phyloP scores from a whole-genome alignment of 1,284 basidiomycete genomes.

The Leccinum insolens region DNA sequence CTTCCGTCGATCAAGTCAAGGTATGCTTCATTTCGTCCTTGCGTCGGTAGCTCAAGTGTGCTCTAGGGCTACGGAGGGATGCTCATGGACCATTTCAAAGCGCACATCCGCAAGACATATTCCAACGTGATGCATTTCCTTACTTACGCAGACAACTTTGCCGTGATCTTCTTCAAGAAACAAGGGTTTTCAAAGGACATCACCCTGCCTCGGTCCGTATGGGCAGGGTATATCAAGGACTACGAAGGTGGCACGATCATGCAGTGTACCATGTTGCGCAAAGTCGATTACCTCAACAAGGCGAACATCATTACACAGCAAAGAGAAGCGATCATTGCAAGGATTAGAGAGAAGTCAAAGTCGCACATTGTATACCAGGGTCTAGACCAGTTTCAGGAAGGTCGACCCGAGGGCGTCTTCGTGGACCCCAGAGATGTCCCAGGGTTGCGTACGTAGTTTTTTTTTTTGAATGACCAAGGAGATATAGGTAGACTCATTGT shows the following conservation, averaged over 20 bases:
- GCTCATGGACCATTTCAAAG: slow-evolving; percentile 99
- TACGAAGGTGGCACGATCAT: slow-evolving; percentile 99
- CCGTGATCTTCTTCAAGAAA: slow-evolving; percentile 99
- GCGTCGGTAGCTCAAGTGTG: slow-evolving; percentile 1
- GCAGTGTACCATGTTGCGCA: slow-evolving; percentile 95
- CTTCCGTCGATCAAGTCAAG: slow-evolving; percentile 97
- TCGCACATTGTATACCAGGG: slow-evolving; percentile 90
- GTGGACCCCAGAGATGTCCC: slow-evolving; percentile 81
- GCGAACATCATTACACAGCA: slow-evolving; percentile 80
- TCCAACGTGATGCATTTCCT: slow-evolving; percentile 92
- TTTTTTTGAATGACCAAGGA: neutral
- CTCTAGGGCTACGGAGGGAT: slow-evolving; percentile 94
- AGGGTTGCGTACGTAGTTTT: slow-evolving; percentile 67
- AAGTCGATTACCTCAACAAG: slow-evolving; percentile 90
- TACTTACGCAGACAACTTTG: slow-evolving; percentile 99
- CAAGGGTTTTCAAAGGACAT: slow-evolving; percentile 99
- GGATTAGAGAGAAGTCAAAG: slow-evolving; percentile 87
- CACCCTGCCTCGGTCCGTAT: slow-evolving; percentile 84
- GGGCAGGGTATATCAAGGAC: slow-evolving; percentile 99
- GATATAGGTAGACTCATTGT: slow-evolving; percentile 7
- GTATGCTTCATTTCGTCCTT: slow-evolving; percentile 43
- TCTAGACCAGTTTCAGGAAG: slow-evolving; percentile 75
- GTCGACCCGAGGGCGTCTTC: slow-evolving; percentile 45
- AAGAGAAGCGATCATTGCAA: slow-evolving; percentile 86
- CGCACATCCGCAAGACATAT: slow-evolving; percentile 83